Conservation (phyloP, 768 basidiomycete species). For the Tremella yokohamensis region DNA sequence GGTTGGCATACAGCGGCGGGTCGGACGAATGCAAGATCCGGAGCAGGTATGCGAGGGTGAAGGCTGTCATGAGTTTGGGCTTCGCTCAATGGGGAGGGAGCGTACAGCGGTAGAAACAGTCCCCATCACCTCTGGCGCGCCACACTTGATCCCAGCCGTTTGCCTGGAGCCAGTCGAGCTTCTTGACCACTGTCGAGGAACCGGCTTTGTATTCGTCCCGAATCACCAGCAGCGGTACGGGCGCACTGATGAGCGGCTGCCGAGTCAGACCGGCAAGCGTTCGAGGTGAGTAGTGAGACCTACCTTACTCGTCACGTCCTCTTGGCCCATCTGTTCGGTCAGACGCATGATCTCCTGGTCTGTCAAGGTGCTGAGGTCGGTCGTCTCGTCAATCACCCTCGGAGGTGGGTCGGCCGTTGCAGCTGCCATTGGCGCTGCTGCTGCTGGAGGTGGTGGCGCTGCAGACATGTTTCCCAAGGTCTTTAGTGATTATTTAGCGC, state of each 20-base stretch:
- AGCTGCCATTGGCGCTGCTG: not conserved
- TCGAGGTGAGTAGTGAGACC: not conserved
- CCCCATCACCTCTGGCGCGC: conserved; percentile 71
- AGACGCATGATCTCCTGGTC: conserved; percentile 50
- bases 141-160: conserved; percentile 67
- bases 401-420: not conserved
- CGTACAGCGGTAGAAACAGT: conserved; percentile 84
- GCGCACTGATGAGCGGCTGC: conserved; percentile 49
- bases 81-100: no score
- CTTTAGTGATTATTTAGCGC: no score
- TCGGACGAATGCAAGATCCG: conserved; percentile 59
- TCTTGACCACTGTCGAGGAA: conserved; percentile 58
- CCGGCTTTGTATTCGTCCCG: conserved; percentile 45
- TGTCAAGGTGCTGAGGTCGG: conserved; percentile 47
- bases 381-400: conserved; percentile 47
- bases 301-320: conserved; percentile 32
- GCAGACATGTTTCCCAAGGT: not conserved
- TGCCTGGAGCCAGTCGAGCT: conserved; percentile 67
- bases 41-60: conserved; percentile 77
- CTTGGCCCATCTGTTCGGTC: conserved; percentile 40
- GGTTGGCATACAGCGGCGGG: conserved; percentile 55
- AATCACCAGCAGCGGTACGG: conserved; percentile 46
- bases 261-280: not conserved
- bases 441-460: not conserved
- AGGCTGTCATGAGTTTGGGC: conserved; percentile 55